These are phyloP conservation scores for Ilyonectria destructans DNA, from an alignment of 2,329 filamentous ascomycete species.

Conservation along the genomic window DNA sequence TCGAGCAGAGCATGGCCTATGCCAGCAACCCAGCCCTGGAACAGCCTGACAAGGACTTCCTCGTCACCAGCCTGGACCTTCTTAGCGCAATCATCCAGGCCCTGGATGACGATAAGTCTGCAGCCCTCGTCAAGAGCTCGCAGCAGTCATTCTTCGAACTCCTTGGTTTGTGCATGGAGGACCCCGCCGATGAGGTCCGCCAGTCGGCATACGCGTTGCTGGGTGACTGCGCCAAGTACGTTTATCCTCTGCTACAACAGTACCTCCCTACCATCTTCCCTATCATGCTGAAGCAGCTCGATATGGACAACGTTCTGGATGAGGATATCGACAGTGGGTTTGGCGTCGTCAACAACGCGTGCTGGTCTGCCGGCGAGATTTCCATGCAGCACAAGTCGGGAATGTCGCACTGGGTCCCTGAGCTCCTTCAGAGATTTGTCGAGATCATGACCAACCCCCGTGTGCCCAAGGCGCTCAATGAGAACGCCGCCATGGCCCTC, in stretches of 20 bases:
- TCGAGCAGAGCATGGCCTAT: conserved; percentile 84
- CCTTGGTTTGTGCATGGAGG: conserved; percentile 92
- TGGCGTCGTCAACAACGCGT: conserved; percentile 97
- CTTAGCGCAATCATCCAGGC: conserved; percentile 95
- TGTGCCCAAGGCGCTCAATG: conserved; percentile 88
- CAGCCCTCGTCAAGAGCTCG: conserved; percentile 82
- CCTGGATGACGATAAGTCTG: conserved; percentile 80
- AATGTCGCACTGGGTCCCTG: conserved; percentile 84
- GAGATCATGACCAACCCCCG: conserved; percentile 89
- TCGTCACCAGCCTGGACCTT: conserved; percentile 94
- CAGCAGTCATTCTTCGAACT: conserved; percentile 92
- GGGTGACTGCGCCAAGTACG: conserved; percentile 94
- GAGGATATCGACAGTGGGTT: conserved; percentile 90
- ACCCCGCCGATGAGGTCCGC: conserved; percentile 90
- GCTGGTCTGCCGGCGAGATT: conserved; percentile 96
- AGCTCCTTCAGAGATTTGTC: conserved; percentile 83
- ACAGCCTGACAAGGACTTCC: conserved; percentile 94
- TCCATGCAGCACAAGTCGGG: conserved; percentile 83
- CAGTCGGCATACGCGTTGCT: conserved; percentile 97
- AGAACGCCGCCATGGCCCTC: conserved; percentile 95
- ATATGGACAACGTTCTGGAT: conserved; percentile 82
- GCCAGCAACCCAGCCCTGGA: conserved; percentile 80
- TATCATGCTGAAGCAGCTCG: conserved; percentile 88
- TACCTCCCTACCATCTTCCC: conserved; percentile 83
- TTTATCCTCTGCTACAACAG: conserved; percentile 85